Evolutionary conservation across 352 stramenopile genomes (phyloP).

Genomic region (Phytophthora fragariaefolia): DNA sequence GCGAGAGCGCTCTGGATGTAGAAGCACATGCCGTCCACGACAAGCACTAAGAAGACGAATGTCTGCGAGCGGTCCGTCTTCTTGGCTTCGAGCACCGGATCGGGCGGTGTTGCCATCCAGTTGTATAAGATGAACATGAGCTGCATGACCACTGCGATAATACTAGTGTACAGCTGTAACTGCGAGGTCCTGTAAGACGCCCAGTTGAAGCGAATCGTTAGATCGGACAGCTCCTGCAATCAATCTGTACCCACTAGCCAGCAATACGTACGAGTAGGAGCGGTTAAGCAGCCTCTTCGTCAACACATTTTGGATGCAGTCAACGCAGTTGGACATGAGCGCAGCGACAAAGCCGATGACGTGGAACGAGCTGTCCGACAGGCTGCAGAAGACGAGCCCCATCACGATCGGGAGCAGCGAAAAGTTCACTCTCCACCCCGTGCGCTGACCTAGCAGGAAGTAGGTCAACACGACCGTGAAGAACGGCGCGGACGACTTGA

Average conservation of each 20-base stretch:
- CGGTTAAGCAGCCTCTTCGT: constrained; percentile 88
- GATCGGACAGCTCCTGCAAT: background rate
- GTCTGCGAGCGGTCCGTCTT: constrained; percentile 42
- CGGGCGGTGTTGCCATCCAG: constrained; percentile 52
- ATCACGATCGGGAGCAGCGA: constrained; percentile 89
- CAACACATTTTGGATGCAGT: constrained; percentile 94
- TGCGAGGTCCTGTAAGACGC: constrained; percentile 62
- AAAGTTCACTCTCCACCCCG: constrained; percentile 80
- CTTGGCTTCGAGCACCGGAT: constrained; percentile 28
- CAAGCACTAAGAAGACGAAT: constrained; percentile 63
- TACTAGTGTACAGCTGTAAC: constrained; percentile 91
- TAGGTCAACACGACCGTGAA: constrained; percentile 92
- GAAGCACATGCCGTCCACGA: constrained; percentile 82
- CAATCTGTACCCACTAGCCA: background rate
- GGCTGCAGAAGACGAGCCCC: constrained; percentile 87
- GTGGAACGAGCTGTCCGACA: constrained; percentile 89
- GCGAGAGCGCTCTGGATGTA: constrained; percentile 92
- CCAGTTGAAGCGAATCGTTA: constrained; percentile 1
- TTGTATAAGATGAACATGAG: constrained; percentile 80
- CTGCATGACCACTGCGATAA: constrained; percentile 87
- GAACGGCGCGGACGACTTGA: constrained; percentile 92
- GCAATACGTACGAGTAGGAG: constrained; percentile 68
- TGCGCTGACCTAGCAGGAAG: constrained; percentile 84
- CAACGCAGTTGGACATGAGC: constrained; percentile 90
- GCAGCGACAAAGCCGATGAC: constrained; percentile 89